These are phyloP conservation scores for Salix koriyanagi DNA, from an alignment of 345 rosid species.

Conservation along the genomic window DNA sequence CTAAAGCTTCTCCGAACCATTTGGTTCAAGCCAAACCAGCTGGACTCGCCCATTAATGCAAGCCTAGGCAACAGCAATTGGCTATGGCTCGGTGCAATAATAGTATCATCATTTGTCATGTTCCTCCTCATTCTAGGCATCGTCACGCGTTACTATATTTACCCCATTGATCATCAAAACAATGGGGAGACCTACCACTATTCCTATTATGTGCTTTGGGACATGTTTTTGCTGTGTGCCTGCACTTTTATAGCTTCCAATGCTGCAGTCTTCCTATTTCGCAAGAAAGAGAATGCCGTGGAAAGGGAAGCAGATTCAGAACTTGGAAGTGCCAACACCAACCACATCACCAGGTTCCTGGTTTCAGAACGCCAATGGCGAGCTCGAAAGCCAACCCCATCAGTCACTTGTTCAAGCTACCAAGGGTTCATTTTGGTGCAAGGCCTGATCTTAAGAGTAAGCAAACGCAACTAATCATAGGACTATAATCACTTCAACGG, in stretches of 20 bases:
- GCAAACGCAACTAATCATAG: neutral
- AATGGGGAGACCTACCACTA: constrained; percentile 4
- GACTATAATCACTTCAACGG: too few relatives aligned
- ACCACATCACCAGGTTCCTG: constrained; percentile 3
- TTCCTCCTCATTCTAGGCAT: constrained; percentile 11
- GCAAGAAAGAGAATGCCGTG: neutral
- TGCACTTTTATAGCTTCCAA: neutral
- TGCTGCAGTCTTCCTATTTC: constrained; percentile 6
- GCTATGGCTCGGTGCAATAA: constrained; percentile 26
- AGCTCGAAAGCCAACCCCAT: constrained; percentile 20
- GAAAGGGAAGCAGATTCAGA: constrained; percentile 11
- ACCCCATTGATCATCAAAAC: constrained; percentile 9
- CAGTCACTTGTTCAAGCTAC: constrained; percentile 14
- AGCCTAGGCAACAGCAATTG: constrained; percentile 13
- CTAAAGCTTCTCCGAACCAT: constrained; percentile 10
- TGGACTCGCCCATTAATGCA: constrained; percentile 14
- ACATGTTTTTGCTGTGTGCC: constrained; percentile 12
- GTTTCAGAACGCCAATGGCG: neutral
- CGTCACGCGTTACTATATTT: constrained; percentile 17
- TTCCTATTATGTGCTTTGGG: constrained; percentile 16
- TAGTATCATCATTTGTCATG: constrained; percentile 13
- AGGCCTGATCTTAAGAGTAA: constrained; percentile 29
- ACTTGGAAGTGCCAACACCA: constrained; percentile 13
- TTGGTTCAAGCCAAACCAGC: constrained; percentile 18
- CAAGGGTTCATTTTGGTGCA: constrained; percentile 16